These are phyloP conservation scores for Apiotrichum mycotoxinovorans DNA, from an alignment of 1,284 basidiomycete species.

Conservation along the genomic window DNA sequence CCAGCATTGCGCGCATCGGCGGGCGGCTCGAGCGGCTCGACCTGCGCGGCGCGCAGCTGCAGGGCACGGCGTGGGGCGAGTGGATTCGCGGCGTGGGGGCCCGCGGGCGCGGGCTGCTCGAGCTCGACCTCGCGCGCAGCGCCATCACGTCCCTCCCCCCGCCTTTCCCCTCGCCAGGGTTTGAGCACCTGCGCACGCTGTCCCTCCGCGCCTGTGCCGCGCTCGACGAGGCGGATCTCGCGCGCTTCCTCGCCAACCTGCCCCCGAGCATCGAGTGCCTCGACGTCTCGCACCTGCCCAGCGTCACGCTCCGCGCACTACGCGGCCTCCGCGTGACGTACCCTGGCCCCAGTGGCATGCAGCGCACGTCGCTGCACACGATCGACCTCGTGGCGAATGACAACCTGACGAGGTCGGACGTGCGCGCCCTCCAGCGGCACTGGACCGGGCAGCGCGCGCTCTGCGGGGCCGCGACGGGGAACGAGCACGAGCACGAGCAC, in stretches of 20 bases:
- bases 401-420: slow-evolving; percentile 36
- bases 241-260: slow-evolving; percentile 23
- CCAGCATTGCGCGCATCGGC: slow-evolving; percentile 20
- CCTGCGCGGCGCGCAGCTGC: slow-evolving; percentile 24
- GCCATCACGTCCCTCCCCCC: slow-evolving; percentile 25
- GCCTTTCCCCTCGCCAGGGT: background rate
- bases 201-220: slow-evolving; percentile 27
- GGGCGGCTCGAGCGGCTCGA: slow-evolving; percentile 30
- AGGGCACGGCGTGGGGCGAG: slow-evolving; percentile 1
- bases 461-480: background rate
- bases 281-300: slow-evolving; percentile 30
- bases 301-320: slow-evolving; percentile 25
- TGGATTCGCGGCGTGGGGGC: slow-evolving; percentile 9
- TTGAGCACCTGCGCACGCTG: slow-evolving; percentile 17
- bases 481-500: too few relatives aligned
- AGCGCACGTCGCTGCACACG: slow-evolving; percentile 10
- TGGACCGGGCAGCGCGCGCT: slow-evolving; percentile 31
- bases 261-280: slow-evolving; percentile 23
- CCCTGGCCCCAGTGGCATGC: background rate
- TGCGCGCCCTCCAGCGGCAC: slow-evolving; percentile 30
- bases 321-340: slow-evolving; percentile 21
- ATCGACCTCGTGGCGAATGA: slow-evolving; percentile 35
- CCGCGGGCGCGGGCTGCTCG: slow-evolving; percentile 15
- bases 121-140: slow-evolving; percentile 34
- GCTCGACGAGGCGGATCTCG: slow-evolving; percentile 13